Evolutionary conservation across 345 rosid genomes (phyloP).

Genomic region (Dipteronia dyeriana): DNA sequence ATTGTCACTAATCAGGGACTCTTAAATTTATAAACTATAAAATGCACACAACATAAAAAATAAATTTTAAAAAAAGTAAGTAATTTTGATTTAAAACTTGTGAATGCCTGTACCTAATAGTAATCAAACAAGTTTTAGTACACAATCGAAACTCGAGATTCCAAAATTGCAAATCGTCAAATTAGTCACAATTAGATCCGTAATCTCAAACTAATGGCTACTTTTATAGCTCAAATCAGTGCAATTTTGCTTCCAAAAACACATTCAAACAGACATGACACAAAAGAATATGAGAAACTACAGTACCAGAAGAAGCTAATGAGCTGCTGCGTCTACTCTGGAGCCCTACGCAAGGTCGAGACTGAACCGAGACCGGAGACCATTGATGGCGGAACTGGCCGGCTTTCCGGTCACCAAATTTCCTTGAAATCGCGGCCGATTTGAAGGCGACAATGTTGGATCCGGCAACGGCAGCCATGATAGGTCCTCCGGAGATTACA

Average conservation of each 20-base stretch:
- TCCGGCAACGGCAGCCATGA: constrained; percentile 65
- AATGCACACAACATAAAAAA: not conserved
- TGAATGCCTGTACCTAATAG: no score
- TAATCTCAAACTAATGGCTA: not conserved
- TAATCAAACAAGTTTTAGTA: not conserved
- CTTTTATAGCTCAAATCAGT: not conserved
- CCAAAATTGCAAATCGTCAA: not conserved
- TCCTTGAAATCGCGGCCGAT: constrained; percentile 36
- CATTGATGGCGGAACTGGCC: constrained; percentile 49
- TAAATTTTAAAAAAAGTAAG: no score
- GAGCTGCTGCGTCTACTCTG: constrained; percentile 45
- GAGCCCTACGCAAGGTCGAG: constrained; percentile 40
- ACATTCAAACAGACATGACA: not conserved
- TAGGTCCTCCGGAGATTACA: constrained; percentile 30
- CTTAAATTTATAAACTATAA: not conserved
- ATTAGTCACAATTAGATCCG: not conserved
- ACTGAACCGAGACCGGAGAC: constrained; percentile 42
- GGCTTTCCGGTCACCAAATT: constrained; percentile 35
- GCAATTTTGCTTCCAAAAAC: not conserved
- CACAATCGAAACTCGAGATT: not conserved
- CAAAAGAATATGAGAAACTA: not conserved
- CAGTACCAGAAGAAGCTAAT: constrained; percentile 56
- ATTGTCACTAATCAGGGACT: not conserved
- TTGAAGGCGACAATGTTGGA: constrained; percentile 53
- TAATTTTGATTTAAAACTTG: no score